phyloP scores from a whole-genome alignment of 305 asterid genomes.

The Fraxinus nigra region DNA sequence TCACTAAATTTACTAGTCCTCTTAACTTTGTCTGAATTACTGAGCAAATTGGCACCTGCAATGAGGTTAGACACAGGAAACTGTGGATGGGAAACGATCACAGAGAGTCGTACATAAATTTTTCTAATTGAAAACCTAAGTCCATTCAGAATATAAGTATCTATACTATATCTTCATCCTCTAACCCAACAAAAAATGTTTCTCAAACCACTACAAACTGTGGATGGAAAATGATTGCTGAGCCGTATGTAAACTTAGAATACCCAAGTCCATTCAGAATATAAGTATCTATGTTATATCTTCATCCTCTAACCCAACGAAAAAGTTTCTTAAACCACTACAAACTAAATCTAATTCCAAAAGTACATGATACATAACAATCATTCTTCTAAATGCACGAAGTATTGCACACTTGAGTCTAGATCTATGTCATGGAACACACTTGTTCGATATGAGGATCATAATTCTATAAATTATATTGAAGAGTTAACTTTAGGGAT shows the following conservation, averaged over 20 bases:
- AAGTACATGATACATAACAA: neutral
- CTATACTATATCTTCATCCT: neutral
- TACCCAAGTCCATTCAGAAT: neutral
- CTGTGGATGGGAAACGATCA: neutral
- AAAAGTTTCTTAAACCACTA: neutral
- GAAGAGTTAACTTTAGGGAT: neutral
- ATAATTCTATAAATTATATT: neutral
- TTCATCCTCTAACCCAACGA: neutral
- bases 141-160: neutral
- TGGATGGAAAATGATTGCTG: neutral
- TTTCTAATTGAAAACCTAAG: neutral
- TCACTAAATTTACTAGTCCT: neutral
- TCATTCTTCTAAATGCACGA: neutral
- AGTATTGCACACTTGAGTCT: slow-evolving; percentile 4
- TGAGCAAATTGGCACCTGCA: neutral
- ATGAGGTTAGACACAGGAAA: neutral
- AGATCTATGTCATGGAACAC: neutral
- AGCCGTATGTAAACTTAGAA: neutral
- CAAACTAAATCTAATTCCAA: slow-evolving; percentile 2
- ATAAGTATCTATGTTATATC: neutral
- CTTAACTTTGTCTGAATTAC: neutral
- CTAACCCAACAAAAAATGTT: neutral
- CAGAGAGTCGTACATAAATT: neutral
- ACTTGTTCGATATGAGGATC: neutral
- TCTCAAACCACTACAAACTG: neutral